Evolutionary conservation across 805 yeast genomes (phyloP).

Genomic region (Saccharomyces kudriavzevii): DNA sequence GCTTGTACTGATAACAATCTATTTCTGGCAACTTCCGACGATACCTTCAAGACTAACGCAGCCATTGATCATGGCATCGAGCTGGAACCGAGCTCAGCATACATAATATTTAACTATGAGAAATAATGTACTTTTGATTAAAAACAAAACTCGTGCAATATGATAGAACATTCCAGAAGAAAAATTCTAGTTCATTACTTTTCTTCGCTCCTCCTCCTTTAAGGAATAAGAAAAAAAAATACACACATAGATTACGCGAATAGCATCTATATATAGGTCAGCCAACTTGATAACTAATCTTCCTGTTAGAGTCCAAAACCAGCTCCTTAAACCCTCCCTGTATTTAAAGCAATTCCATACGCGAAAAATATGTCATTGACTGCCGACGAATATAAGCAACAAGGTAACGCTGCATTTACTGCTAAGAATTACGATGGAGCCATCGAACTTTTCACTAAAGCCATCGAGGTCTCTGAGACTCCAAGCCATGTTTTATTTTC

Average conservation of each 20-base stretch:
- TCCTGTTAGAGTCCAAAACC: not conserved
- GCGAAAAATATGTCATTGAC: slow-evolving; percentile 30
- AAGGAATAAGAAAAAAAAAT: not conserved
- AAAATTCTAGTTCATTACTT: not conserved
- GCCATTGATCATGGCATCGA: slow-evolving; percentile 15
- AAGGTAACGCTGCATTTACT: slow-evolving; percentile 88
- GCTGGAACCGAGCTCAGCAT: slow-evolving; percentile 20
- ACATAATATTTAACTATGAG: slow-evolving; percentile 8
- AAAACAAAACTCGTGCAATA: not conserved
- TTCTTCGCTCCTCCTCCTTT: not conserved
- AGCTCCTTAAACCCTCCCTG: not conserved
- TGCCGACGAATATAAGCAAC: slow-evolving; percentile 75
- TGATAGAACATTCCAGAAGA: slow-evolving; percentile 11
- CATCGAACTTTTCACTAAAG: slow-evolving; percentile 71
- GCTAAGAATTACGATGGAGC: slow-evolving; percentile 80
- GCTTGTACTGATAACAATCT: slow-evolving; percentile 27
- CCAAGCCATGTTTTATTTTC: slow-evolving; percentile 92
- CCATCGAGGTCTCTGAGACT: slow-evolving; percentile 69
- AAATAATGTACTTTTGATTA: not conserved
- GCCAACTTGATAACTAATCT: not conserved
- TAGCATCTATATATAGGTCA: not conserved
- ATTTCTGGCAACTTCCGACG: slow-evolving; percentile 44
- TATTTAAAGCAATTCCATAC: not conserved
- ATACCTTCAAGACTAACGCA: slow-evolving; percentile 36
- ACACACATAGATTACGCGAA: not conserved